phyloP scores from a whole-genome alignment of 2,329 filamentous ascomycete species.

The Fusarium gaditjirri region DNA sequence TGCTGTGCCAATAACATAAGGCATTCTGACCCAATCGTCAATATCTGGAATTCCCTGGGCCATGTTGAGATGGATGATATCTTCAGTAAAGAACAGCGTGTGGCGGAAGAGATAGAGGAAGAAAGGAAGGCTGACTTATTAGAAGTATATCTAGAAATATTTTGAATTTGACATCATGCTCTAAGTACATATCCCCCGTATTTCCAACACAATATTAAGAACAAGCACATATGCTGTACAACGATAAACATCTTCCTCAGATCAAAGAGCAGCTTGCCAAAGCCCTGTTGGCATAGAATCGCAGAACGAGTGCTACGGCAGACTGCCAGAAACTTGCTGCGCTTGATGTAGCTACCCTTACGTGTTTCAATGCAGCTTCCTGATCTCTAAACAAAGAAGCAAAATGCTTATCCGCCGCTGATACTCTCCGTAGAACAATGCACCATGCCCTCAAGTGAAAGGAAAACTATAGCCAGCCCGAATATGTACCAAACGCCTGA shows the following conservation, averaged over 20 bases:
- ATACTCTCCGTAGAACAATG: conserved; percentile 6
- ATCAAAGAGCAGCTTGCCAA: conserved; percentile 4
- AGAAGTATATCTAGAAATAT: too few species aligned
- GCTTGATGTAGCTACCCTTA: background rate
- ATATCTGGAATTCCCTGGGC: conserved; percentile 20
- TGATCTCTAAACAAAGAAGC: background rate
- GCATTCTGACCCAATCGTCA: conserved; percentile 1
- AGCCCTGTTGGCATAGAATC: background rate
- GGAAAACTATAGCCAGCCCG: conserved; percentile 9
- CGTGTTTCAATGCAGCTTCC: background rate
- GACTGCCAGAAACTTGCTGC: background rate
- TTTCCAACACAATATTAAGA: background rate
- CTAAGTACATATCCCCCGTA: background rate
- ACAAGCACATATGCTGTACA: conserved; percentile 14
- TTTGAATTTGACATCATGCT: background rate
- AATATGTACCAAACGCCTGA: conserved; percentile 30
- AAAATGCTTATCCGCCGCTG: background rate
- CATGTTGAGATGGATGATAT: conserved; percentile 2
- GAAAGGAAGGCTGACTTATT: too few species aligned
- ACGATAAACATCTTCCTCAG: conserved; percentile 6
- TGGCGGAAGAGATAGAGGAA: background rate
- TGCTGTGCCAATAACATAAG: background rate
- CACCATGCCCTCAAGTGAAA: conserved; percentile 18
- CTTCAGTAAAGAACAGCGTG: background rate
- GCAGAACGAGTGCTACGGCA: background rate